Evolutionary conservation across 2,329 filamentous ascomycete species (phyloP), one percentile per base, ranked within the genome.

Genomic region (Onygenales sp.): DNA sequence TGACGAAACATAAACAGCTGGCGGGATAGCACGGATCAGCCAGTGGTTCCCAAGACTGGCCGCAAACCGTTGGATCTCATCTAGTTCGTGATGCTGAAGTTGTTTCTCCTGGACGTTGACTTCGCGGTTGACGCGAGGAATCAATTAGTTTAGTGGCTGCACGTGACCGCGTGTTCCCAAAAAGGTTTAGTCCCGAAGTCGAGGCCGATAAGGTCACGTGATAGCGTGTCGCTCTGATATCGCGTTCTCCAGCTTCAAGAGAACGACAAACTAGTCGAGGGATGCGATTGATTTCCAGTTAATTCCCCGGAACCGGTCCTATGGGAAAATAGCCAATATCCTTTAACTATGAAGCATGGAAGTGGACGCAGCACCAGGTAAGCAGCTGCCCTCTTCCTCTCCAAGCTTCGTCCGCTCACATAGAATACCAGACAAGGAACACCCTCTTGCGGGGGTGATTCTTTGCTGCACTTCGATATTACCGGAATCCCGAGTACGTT

Each of bases 381-480:
- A 61, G 68, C 65, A 44, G 8, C 14, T 39, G 32, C 6, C 27
- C 11, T 31, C 6, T 21, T 21, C 14, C n/a, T 52, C 5, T 27
- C 14, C 51, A 11, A 31, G 11, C 7, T 45, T 36, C 14, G 6
- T n/a, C n/a, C 42, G 47, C 36, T 52, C 11, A 47, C 46, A 50
- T 17, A 17, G 17, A 31, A 50, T 33, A 44, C 7, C 79, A 70
- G 82, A 85, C 69, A 74, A 78, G 55, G 77, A 84, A 48, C 75
- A 77, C 58, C 85, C 87, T 51, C 80, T 91, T 60, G 75, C 76
- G 58, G 86, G 86, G 61, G 80, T 89, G 51, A 81, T 93, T 57
- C 78, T 95, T 61, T 95, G 90, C 77, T 95, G 89, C 72, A 95
- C 90, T 50, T 90, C 86, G 61, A 85, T 95, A 60, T 78, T 85